Base-by-base conservation (phyloP, 257 asterid genomes). In the Vinca minor region DNA sequence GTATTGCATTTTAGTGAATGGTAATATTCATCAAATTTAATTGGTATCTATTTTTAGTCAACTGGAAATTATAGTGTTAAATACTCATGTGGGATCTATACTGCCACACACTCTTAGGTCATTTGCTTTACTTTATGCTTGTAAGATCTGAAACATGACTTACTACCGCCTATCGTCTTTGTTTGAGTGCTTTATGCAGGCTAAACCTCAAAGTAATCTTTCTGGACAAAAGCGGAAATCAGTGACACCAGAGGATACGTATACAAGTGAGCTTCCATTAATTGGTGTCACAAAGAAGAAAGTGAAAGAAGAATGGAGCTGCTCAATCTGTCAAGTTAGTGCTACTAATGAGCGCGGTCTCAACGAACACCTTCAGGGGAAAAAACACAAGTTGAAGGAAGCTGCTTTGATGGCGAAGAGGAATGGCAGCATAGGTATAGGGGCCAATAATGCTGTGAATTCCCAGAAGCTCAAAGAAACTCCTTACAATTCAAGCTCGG, bases 311-410 rank as follows among this genome's bases (percentile, higher is more conserved):
- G 83, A 77, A 32, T 85, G 79, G 89, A 66, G 69, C 47, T 85
- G 96, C 72, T 74, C 73, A n/a, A 57, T 88, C 20, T 88, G 96
- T 68, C 77, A 81, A 41, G 78, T 79, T 35, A 76, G 63, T 28
- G 65, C 77, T 45, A 68, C 77, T 17, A 71, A 74, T 6, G 76
- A 86, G 73, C 63, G 8, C 15, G 82, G 52, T 35, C 66, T 86
- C 52, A 70, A 69, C 0, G 80, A 71, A 11, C 96, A 84, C 75
- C 52, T 82, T 8, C 42, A 12, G 49, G 96, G 95, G 21, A 86
- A 69, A 76, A 88, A 71, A 57, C 95, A 86, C 79, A 83, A 83
- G 71, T 41, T 75, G 3, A 84, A 74, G 74, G 88, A 77, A 74
- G 80, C 80, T 41, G 81, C 78, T 18, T 46, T 67, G 69, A 63